phyloP scores from a whole-genome alignment of 768 basidiomycete species.

The Pleurotus platypus region DNA sequence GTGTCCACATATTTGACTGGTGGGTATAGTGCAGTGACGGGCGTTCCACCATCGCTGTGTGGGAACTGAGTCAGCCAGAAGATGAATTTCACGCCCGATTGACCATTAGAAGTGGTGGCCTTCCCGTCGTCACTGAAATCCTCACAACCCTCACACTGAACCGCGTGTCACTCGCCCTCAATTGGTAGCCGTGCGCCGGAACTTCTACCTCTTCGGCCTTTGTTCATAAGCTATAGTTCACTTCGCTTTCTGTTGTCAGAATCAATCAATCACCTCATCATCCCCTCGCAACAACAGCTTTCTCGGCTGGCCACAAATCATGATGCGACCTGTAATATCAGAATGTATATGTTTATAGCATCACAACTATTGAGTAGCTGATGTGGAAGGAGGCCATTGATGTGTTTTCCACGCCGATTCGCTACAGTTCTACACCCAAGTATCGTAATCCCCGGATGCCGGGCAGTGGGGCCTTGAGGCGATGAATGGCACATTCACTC shows the following conservation, averaged over 20 bases:
- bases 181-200: slow-evolving; percentile 37
- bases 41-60: slow-evolving; percentile 57
- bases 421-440: too few species aligned
- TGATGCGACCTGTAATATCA: slow-evolving; percentile 3
- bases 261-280: slow-evolving; percentile 5
- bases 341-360: slow-evolving; percentile 5
- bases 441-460: too few species aligned
- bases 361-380: neutral
- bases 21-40: slow-evolving; percentile 57
- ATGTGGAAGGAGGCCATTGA: neutral
- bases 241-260: neutral
- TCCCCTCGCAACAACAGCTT: slow-evolving; percentile 10
- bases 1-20: neutral
- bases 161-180: slow-evolving; percentile 60
- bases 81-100: slow-evolving; percentile 59
- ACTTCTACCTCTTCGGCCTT: slow-evolving; percentile 6
- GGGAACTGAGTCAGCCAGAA: slow-evolving; percentile 59
- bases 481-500: too few species aligned
- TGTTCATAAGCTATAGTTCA: neutral
- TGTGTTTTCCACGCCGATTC: neutral
- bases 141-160: slow-evolving; percentile 72
- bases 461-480: too few species aligned
- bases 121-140: slow-evolving; percentile 71
- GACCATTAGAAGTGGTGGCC: slow-evolving; percentile 52
- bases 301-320: neutral